Evolutionary conservation across 169 alveolate species (phyloP).

Genomic region (Hepatocystis sp.): DNA sequence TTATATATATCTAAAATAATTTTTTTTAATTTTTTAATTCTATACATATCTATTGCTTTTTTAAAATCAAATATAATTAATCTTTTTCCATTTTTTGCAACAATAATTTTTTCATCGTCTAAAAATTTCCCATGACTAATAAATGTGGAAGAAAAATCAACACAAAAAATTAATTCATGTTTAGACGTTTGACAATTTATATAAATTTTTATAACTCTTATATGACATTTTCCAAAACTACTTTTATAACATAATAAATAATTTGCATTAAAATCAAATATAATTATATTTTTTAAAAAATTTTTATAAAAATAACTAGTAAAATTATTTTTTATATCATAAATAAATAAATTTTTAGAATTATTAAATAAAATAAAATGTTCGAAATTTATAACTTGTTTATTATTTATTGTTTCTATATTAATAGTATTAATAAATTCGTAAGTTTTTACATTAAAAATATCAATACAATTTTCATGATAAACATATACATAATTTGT

Average conservation of each 20-base stretch:
- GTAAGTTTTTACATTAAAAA: conserved; percentile 58
- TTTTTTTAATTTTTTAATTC: conserved; percentile 75
- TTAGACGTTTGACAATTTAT: conserved; percentile 29
- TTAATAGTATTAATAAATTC: conserved; percentile 36
- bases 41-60: conserved; percentile 77
- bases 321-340: conserved; percentile 69
- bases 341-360: conserved; percentile 68
- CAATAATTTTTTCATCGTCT: conserved; percentile 76
- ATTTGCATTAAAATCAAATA: conserved; percentile 70
- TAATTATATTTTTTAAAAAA: conserved; percentile 73
- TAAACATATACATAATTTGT: conserved; percentile 31
- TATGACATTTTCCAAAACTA: conserved; percentile 76
- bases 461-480: conserved; percentile 66
- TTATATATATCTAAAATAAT: conserved; percentile 65
- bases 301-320: conserved; percentile 68
- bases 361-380: conserved; percentile 65
- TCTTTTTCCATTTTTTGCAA: conserved; percentile 74
- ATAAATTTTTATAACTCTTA: conserved; percentile 58
- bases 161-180: conserved; percentile 77
- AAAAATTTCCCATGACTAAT: conserved; percentile 77
- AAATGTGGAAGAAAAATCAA: conserved; percentile 74
- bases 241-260: conserved; percentile 71
- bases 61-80: conserved; percentile 75
- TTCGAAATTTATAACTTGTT: conserved; percentile 63
- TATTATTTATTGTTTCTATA: conserved; percentile 40